phyloP scores from a whole-genome alignment of 331 rosid species.

The Quercus tomentella region DNA sequence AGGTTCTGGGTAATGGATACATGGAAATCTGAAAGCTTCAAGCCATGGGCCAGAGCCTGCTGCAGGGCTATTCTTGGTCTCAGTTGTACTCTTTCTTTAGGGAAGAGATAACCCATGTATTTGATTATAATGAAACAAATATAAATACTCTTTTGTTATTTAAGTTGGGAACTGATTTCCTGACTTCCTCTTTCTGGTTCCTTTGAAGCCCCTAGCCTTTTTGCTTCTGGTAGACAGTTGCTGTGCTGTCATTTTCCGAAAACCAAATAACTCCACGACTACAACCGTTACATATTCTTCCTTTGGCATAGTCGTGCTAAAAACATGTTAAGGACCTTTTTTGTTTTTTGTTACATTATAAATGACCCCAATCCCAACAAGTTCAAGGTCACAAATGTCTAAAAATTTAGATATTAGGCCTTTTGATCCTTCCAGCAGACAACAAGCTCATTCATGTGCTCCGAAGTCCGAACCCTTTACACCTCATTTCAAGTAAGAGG shows the following conservation, averaged over 20 bases:
- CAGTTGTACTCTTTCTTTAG: slow-evolving; percentile 8
- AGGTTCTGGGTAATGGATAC: not conserved
- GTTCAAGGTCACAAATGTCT: no score
- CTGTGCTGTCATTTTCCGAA: no score
- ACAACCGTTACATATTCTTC: no score
- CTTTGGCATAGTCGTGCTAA: no score
- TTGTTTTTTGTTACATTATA: not conserved
- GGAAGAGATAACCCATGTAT: slow-evolving; percentile 1
- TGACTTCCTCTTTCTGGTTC: not conserved
- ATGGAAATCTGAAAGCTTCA: not conserved
- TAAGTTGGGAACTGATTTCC: slow-evolving; percentile 10
- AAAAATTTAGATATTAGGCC: no score
- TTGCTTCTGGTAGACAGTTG: not conserved
- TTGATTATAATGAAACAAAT: slow-evolving; percentile 18
- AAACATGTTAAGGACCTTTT: not conserved
- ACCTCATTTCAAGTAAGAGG: no score
- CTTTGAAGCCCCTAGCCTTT: not conserved
- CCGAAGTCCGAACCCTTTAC: no score
- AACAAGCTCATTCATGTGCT: no score
- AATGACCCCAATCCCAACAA: not conserved
- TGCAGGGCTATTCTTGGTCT: not conserved
- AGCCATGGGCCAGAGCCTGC: not conserved
- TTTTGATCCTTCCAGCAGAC: no score
- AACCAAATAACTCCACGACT: no score
- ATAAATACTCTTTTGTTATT: slow-evolving; percentile 1